Base-by-base conservation (phyloP, 192 early-diverging fungal species). In the Allomyces macrogynus region DNA sequence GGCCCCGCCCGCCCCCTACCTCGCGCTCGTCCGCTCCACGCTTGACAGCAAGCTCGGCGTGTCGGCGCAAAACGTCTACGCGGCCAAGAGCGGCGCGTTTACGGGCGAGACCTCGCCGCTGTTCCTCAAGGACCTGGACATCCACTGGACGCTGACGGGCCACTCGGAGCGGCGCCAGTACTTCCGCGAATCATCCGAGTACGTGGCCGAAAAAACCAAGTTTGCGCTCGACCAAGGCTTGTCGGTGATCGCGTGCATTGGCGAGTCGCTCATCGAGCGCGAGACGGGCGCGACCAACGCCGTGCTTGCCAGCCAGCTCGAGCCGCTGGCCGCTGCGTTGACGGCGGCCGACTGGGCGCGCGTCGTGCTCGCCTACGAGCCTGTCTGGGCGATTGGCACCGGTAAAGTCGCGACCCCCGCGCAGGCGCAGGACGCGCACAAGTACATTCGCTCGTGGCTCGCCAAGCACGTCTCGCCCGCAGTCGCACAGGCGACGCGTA, bases 361-460 rank as follows among this genome's bases (percentile, higher is more conserved):
- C 73, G 82, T 99, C 68, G 95, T 97, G 18, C 81, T 99, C 78
- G 96, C 96, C 68, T 99, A 99, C 76, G 96, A 99, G 80, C 96
- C 96, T 64, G 96, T 99, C 64, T 99, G 96, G 96, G 96, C 96
- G 42, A 97, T 99, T n/a, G 95, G 96, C 63, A 99, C 96, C 23
- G 96, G 96, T 67, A 92, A 92, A 84, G 94, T 99, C 12, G 94
- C 96, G 60, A 85, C 89, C n/a, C 90, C 89, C 62, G 77, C 86
- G 61, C 91, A 97, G 81, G 96, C 96, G 57, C 93, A 99, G 82
- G 95, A 99, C 70, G 88, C 88, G 61, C 96, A 99, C 78, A 76
- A 71, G 22, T 79, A 76, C 63, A 92, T 99, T 74, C 87, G 95
- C 69, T 68, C 77, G 63, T 96, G 92, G 87, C 81, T 99, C 68